Base-by-base conservation (phyloP, 306 rosid species). In the Fragaria nilgerrensis region DNA sequence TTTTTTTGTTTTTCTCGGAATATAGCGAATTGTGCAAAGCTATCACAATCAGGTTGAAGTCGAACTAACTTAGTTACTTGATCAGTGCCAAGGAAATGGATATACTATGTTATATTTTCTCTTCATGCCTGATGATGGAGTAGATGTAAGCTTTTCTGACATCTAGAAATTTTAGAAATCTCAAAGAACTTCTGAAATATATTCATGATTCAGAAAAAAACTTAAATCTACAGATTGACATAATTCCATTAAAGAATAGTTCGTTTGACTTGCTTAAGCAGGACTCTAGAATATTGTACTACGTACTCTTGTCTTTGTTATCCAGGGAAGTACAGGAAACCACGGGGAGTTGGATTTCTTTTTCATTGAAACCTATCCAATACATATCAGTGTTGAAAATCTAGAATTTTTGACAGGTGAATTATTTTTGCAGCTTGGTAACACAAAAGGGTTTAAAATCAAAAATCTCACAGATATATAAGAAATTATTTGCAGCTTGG, bases 221-320 rank as follows among this genome's bases (percentile, higher is more conserved):
- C 27, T 29, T 13, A 29, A 17, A 29, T 12, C 47, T 56, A 49
- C 75, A 50, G n/a, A 32, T 50, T 20, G 27, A 41, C 81, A 80
- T 58, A 84, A 84, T 75, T 80, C 79, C 84, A 77, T 80, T 69
- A 77, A 77, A 80, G 72, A 37, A 82, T 73, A 75, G 82, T 79
- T 85, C 71, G 75, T 75, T 75, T 55, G 82, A 79, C 68, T 85
- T 79, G 73, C 50, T 52, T 10, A 41, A 73, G 59, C 68, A 81
- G 75, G 75, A 73, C 78, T 77, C 37, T 73, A 72, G 79, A 79
- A 79, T 72, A 75, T 84, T 68, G 20, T 13, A 52, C n/a, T 55
- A 55, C 53, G 20, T 59, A 45, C 12, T 58, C 20, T 7, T 20
- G 23, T 29, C 36, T 77, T 56, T 29, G 20, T 34, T 52, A 63